Evolutionary conservation across 176 grass and related monocot genomes (phyloP), one percentile per base, ranked within the genome.

Genomic region (Secale cereale): DNA sequence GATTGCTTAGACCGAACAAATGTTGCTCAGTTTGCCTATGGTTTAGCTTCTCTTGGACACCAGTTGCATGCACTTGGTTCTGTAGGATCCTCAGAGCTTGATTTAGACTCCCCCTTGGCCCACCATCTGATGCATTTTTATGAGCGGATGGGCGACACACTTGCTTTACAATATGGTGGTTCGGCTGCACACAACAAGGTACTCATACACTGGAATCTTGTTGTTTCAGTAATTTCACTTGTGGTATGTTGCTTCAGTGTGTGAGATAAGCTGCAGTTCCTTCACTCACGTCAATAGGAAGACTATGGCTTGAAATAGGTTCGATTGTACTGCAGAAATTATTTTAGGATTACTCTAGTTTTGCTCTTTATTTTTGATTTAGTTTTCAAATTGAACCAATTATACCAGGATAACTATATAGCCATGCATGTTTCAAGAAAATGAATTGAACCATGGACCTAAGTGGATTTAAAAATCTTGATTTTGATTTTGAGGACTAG

Each of bases 141-240:
- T 83, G 94, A 99, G 56, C 77, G 74, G 8, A 99, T 99, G 97
- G 97, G 97, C 17, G 97, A 99, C 46, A 96, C 97, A n/a, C 92
- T 99, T 74, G 97, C 97, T 81, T 63, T 93, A 50, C 97, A 99
- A 41, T 99, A 99, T 79, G 97, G 93, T 27, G 97, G 97, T 77
- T 99, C 97, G 9, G 86, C 93, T 82, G 97, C 97, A 74, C 94
- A 99, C 85, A 97, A 97, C 48, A 99, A 99, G 97, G 97, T 98
- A 93, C 73, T 96, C 81, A 62, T 26, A 2, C 30, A 72, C 12
- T 76, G 14, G 20, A 84, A 69, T 87, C 15, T 70, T 81, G 56
- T 71, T 85, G 22, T 72, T 65, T 65, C 13, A n/a, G 61, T 17
- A 41, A 41, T 15, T 57, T 62, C 69, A 50, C 39, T 50, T 75